phyloP scores from a whole-genome alignment of 2,329 filamentous ascomycete species.

The Curvularia spicifera region DNA sequence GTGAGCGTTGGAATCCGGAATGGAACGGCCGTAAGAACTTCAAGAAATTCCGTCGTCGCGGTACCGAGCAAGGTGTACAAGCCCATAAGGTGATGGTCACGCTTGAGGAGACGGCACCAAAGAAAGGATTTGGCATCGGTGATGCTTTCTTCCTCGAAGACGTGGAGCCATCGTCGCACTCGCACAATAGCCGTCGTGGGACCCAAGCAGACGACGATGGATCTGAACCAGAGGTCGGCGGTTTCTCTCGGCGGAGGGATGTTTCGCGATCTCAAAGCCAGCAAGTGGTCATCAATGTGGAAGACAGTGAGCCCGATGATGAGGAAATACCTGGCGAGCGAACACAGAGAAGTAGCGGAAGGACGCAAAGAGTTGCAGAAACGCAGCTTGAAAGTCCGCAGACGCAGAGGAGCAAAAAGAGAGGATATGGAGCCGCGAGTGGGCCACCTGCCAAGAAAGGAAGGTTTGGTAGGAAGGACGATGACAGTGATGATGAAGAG shows the following conservation, averaged over 20 bases:
- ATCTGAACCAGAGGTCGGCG: conserved; percentile 40
- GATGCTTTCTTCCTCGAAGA: conserved; percentile 76
- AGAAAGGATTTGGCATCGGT: conserved; percentile 74
- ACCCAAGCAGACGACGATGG: conserved; percentile 22
- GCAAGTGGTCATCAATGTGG: conserved; percentile 36
- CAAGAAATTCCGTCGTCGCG: conserved; percentile 76
- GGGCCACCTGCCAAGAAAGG: conserved; percentile 41
- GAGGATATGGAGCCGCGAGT: conserved; percentile 29
- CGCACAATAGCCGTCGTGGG: conserved; percentile 19
- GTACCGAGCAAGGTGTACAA: conserved; percentile 48
- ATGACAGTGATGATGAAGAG: conserved; percentile 65
- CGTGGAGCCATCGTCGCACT: conserved; percentile 26
- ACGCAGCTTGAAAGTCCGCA: conserved; percentile 42
- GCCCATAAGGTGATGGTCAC: conserved; percentile 68
- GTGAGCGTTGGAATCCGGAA: conserved; percentile 77
- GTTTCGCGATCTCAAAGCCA: conserved; percentile 11
- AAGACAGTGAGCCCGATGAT: conserved; percentile 42
- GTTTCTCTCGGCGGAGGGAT: conserved; percentile 36
- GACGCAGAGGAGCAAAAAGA: conserved; percentile 40
- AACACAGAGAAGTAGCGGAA: conserved; percentile 33
- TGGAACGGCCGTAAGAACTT: conserved; percentile 98
- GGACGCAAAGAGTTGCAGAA: conserved; percentile 36
- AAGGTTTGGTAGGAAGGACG: conserved; percentile 38
- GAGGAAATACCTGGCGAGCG: conserved; percentile 28
- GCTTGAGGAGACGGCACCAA: conserved; percentile 70